Evolutionary conservation across 495 filamentous ascomycete species (phyloP), one percentile per base, ranked within the genome.

Genomic region (Penicillium taxi): DNA sequence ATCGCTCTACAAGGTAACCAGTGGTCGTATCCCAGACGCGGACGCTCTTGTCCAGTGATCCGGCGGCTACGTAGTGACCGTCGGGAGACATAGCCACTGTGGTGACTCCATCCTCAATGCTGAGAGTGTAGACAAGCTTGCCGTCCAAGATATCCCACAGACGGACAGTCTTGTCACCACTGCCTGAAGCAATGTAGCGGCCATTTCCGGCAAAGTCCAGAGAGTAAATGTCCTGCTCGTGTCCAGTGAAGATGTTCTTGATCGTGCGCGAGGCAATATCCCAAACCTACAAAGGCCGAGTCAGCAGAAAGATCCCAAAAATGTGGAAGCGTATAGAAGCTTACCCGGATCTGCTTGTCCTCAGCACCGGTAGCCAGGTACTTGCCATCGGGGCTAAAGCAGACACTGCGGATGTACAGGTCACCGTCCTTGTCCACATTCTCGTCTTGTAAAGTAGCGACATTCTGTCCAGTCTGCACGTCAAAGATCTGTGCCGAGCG

Each of bases 171-270:
- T 86, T 74, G 53, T 94, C 86, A 35, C 86, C 86, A 60, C 82
- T 86, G 17, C 86, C 86, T 20, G 86, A 94, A 9, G 86, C 86
- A 47, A 94, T 93, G 41, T 83, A 84, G 27, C 82, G 82, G 6
- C 86, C 86, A 45, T 91, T 87, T 17, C 84, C 75, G 15, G 86
- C 82, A 48, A 91, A 94, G 48, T 94, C 86, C 7, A 94, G 69
- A n/a, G 84, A 90, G 57, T 94, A 93, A 43, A 94, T 94, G 41
- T 93, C 86, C 56, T 94, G 86, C 59, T 94, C 86, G 56, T 94
- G 86, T 14, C 86, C 86, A 20, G 72, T 61, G 61, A 94, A 91
- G 3, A 82, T 86, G 43, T 86, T 79, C 40, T 81, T 81, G 55
- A 94, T 94, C 6, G 72, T 77, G 33, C 81, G 73, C 17, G 63